These are phyloP conservation scores for Aspergillus neotritici DNA, from an alignment of 2,329 filamentous ascomycete species.

Conservation along the genomic window DNA sequence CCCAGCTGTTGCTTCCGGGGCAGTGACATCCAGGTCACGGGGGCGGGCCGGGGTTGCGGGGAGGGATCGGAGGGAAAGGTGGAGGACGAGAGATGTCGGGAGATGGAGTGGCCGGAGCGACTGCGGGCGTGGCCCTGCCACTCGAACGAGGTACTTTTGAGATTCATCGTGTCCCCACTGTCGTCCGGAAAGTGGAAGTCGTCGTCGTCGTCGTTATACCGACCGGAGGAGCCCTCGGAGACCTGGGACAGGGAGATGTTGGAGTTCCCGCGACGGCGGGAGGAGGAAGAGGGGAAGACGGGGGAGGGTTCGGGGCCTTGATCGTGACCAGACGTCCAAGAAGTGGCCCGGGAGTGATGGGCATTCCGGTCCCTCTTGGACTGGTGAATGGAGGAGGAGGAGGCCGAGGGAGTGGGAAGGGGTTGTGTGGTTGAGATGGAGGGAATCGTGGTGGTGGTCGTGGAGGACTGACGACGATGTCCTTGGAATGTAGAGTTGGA, in stretches of 20 bases:
- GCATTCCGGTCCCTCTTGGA: constrained; percentile 29
- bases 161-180: constrained; percentile 16
- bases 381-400: constrained; percentile 17
- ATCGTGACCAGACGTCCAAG: constrained; percentile 32
- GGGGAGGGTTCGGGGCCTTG: constrained; percentile 25
- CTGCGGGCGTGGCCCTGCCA: constrained; percentile 22
- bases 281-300: constrained; percentile 11
- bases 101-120: constrained; percentile 15
- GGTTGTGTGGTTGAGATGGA: constrained; percentile 11
- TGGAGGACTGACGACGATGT: constrained; percentile 13
- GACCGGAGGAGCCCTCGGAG: constrained; percentile 25
- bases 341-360: constrained; percentile 31
- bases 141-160: constrained; percentile 30
- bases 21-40: constrained; percentile 38
- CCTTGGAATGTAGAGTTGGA: constrained; percentile 10
- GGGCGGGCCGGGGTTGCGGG: constrained; percentile 15
- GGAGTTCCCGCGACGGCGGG: constrained; percentile 31
- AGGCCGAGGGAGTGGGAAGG: constrained; percentile 18
- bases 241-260: constrained; percentile 28
- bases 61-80: constrained; percentile 1
- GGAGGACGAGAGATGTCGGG: too few relatives aligned
- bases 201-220: constrained; percentile 18
- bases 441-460: constrained; percentile 1
- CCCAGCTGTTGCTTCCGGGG: constrained; percentile 35
- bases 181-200: neutral